phyloP scores from a whole-genome alignment of 169 alveolate species.

The Amoebophrya sp. region DNA sequence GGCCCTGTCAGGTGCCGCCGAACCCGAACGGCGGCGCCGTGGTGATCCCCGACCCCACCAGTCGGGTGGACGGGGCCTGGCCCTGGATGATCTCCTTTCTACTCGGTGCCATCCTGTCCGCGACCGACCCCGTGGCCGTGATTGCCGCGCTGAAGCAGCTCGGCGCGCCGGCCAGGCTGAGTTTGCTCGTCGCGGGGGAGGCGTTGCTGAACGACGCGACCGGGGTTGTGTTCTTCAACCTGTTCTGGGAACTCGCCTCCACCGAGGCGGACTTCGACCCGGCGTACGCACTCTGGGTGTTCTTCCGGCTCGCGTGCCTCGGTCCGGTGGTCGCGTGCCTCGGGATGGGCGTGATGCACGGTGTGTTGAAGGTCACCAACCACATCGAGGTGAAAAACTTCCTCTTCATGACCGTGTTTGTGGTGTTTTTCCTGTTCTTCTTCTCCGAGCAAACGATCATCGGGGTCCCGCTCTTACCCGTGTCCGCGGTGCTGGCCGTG shows the following conservation, averaged over 20 bases:
- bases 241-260: not conserved
- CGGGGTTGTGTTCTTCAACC: not conserved
- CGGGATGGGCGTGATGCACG: not conserved
- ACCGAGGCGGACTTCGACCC: not conserved
- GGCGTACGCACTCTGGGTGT: not conserved
- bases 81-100: slow-evolving; percentile 39
- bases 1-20: no score
- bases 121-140: slow-evolving; percentile 73
- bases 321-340: not conserved
- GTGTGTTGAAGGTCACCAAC: not conserved
- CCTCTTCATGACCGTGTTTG: not conserved
- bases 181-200: slow-evolving; percentile 65
- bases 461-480: not conserved
- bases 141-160: slow-evolving; percentile 58
- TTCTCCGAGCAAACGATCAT: not conserved
- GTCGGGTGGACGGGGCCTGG: not conserved
- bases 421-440: not conserved
- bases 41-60: no score
- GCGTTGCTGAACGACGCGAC: slow-evolving; percentile 67
- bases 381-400: not conserved
- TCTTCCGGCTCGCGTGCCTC: not conserved
- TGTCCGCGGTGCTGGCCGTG: not conserved
- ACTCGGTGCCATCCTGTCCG: slow-evolving; percentile 59
- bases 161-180: slow-evolving; percentile 60
- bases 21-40: no score